Evolutionary conservation across 345 rosid genomes (phyloP), one percentile per base, ranked within the genome.

Genomic region (Eucalyptus coolabah): DNA sequence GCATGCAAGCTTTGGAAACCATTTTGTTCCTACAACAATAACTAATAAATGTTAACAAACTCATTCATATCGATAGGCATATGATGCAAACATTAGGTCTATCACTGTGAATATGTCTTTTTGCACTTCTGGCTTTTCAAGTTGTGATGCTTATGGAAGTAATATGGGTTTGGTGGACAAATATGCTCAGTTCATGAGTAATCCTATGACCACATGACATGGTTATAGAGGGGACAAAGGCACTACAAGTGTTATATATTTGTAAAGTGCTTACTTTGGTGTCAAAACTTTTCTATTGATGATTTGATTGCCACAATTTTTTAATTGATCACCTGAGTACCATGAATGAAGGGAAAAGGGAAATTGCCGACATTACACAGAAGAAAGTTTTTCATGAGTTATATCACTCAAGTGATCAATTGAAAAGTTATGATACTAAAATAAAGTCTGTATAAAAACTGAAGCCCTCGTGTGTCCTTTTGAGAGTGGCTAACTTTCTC

Each of bases 1-100:
- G 28, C 87, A 28, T 88, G 91, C 49, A 87, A 34, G 82, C 89
- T 91, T 50, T 91, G 90, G 56, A 91, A 89, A 28, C 63, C 17
- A 53, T 88, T 86, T 50, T 91, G 88, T 53, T 69, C 93, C 95
- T 92, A 82, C 44, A 26, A 17, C 50, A 50, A 24, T 49, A 50
- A 19, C 34, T 18, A 34, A 19, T 19, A 72, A 72, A 72, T 72
- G 82, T 72, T 18, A 34, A 34, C 82, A 19, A 34, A 34, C 14
- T 72, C 82, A 34, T 72, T 72, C 26, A 72, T 72, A 34, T 18
- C 14, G 44, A 72, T 72, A 34, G 82, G 18, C 23, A 69, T 17
- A 37, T 69, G 23, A 34, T 72, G 81, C 44, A 18, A 34, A 34
- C 82, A 18, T 72, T 12, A 9, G 82, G 13, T 34, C 4, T 34